These are phyloP conservation scores for Jaltomata sinuosa DNA, from an alignment of 257 asterid species.

Conservation along the genomic window DNA sequence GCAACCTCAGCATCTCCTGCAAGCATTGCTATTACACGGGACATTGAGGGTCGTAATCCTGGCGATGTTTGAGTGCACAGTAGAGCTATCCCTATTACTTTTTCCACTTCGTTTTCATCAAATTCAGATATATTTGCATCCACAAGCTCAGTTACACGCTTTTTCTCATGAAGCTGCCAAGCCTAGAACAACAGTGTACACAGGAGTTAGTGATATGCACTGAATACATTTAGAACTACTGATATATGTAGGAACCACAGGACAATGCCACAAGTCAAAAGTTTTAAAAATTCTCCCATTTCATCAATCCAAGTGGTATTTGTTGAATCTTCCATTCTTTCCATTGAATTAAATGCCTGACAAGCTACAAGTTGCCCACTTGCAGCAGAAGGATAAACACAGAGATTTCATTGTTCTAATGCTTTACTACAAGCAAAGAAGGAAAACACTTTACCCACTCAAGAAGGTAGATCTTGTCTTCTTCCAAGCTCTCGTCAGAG, in stretches of 20 bases:
- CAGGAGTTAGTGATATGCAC: background rate
- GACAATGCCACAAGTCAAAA: background rate
- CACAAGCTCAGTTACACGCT: slow-evolving; percentile 30
- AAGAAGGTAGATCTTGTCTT: slow-evolving; percentile 53
- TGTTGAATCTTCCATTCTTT: background rate
- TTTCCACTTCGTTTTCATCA: slow-evolving; percentile 29
- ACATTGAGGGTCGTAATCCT: slow-evolving; percentile 42
- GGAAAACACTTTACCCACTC: slow-evolving; percentile 46
- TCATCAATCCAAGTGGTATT: background rate
- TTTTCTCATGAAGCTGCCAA: slow-evolving; percentile 35
- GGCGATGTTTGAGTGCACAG: slow-evolving; percentile 68
- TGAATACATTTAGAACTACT: background rate
- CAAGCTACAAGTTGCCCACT: background rate
- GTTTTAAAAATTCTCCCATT: background rate
- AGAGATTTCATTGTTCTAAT: background rate
- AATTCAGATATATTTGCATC: slow-evolving; percentile 27
- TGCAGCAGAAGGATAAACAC: background rate
- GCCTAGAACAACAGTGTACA: slow-evolving; percentile 1
- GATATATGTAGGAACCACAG: background rate
- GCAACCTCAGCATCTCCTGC: slow-evolving; percentile 52
- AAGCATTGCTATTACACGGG: slow-evolving; percentile 66
- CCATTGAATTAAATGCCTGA: background rate
- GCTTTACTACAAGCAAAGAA: background rate
- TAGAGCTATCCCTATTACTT: slow-evolving; percentile 43
- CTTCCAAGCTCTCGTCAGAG: slow-evolving; percentile 42